These are phyloP conservation scores for Haplosporangium gracile DNA, from an alignment of 192 early-diverging fungal genomes.

Conservation along the genomic window DNA sequence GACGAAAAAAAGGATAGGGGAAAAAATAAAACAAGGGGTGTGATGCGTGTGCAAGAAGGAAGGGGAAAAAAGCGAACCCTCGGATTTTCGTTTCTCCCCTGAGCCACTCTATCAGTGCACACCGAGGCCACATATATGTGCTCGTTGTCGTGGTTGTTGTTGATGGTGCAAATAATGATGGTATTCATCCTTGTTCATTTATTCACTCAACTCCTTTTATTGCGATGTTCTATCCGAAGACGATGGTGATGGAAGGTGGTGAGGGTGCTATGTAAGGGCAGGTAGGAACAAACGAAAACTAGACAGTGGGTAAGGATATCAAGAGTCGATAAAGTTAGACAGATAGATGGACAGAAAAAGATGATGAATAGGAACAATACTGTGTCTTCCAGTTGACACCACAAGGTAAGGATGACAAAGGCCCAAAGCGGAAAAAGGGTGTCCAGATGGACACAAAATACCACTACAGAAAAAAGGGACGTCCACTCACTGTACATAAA, in stretches of 20 bases:
- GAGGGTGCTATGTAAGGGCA: no score
- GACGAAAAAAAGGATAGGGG: background rate
- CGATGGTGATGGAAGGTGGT: no score
- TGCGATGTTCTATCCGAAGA: background rate
- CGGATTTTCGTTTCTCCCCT: slow-evolving; percentile 8
- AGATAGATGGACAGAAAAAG: no score
- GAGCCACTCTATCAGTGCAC: background rate
- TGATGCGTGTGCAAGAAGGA: background rate
- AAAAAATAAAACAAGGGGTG: background rate
- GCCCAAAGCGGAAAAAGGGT: slow-evolving; percentile 6
- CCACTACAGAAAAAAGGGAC: background rate
- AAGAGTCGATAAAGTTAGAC: no score
- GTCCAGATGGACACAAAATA: background rate
- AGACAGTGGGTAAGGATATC: no score
- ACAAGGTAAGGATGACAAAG: background rate
- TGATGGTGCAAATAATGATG: background rate
- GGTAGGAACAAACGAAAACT: no score
- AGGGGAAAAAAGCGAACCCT: background rate
- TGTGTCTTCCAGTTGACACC: no score
- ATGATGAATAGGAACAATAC: no score
- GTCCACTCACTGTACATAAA: background rate
- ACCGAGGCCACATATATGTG: background rate
- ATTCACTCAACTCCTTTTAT: background rate
- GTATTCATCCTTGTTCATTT: background rate
- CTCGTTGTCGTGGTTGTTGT: background rate